Conservation (phyloP, 106 monocot genomes). For the Gastrodia elata region DNA sequence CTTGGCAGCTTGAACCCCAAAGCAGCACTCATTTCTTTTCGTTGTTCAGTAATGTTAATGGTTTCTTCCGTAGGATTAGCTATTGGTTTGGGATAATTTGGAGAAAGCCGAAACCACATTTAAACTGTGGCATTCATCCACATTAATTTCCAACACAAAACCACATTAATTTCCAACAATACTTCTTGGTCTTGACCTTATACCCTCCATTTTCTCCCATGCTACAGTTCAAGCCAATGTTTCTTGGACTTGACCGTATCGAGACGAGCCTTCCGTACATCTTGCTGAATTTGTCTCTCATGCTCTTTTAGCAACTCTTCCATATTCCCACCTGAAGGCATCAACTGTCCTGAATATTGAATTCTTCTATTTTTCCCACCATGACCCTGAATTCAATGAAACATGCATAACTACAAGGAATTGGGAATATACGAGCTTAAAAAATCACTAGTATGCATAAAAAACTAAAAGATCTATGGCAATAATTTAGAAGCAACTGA, state of each 20-base stretch:
- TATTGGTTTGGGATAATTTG: constrained; percentile 75
- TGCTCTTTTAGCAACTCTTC: constrained; percentile 93
- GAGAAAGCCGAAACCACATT: constrained; percentile 68
- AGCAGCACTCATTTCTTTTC: constrained; percentile 68
- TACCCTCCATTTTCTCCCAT: too few species aligned
- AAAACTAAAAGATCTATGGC: not conserved
- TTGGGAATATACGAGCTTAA: not conserved
- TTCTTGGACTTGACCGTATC: constrained; percentile 43
- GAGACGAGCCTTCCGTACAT: constrained; percentile 53
- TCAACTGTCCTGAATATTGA: constrained; percentile 77
- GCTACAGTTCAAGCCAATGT: not conserved
- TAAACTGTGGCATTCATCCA: too few species aligned
- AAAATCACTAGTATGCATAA: too few species aligned
- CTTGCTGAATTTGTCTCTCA: constrained; percentile 74
- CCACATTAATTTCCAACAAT: too few species aligned
- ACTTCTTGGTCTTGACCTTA: too few species aligned
- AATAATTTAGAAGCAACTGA: not conserved
- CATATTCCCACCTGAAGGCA: constrained; percentile 67
- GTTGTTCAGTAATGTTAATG: constrained; percentile 52
- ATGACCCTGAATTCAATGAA: constrained; percentile 30
- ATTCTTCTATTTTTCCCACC: constrained; percentile 52
- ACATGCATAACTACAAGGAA: not conserved
- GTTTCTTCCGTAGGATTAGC: constrained; percentile 38
- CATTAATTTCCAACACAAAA: too few species aligned
- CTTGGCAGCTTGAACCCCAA: constrained; percentile 84